Evolutionary conservation across 345 rosid genomes (phyloP).

Genomic region (Nasturtium officinale): DNA sequence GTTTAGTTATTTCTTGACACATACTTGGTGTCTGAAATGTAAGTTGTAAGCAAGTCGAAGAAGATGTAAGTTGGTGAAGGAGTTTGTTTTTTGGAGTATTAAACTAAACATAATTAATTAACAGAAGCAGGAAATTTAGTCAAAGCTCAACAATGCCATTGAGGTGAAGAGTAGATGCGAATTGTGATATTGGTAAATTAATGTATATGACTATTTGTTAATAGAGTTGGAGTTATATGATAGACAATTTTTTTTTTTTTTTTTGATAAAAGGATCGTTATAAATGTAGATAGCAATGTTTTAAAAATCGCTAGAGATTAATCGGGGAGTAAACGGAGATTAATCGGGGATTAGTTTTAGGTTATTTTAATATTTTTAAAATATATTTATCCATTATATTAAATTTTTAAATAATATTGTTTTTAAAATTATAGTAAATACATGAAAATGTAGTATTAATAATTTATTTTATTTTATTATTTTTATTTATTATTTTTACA

Average conservation of each 20-base stretch:
- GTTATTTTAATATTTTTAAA: too few relatives aligned
- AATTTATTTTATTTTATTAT: too few relatives aligned
- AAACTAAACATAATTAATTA: not conserved
- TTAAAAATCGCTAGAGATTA: too few relatives aligned
- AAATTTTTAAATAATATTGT: too few relatives aligned
- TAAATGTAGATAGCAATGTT: too few relatives aligned
- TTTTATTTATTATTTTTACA: too few relatives aligned
- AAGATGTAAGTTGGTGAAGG: not conserved
- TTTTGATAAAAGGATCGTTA: too few relatives aligned
- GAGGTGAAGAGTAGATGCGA: not conserved
- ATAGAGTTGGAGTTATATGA: not conserved
- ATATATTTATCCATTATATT: too few relatives aligned
- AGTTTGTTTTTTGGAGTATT: not conserved
- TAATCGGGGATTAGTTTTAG: too few relatives aligned
- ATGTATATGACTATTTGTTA: not conserved
- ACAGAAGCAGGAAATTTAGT: not conserved
- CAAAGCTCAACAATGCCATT: not conserved
- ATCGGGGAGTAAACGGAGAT: too few relatives aligned
- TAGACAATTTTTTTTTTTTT: not conserved
- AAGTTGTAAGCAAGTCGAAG: not conserved
- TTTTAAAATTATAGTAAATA: too few relatives aligned
- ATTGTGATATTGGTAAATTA: not conserved
- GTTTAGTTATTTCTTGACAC: slow-evolving; percentile 1
- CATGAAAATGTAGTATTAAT: too few relatives aligned
- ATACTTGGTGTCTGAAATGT: not conserved